phyloP scores from a whole-genome alignment of 768 basidiomycete genomes.

The Calocybe gangraenosa region DNA sequence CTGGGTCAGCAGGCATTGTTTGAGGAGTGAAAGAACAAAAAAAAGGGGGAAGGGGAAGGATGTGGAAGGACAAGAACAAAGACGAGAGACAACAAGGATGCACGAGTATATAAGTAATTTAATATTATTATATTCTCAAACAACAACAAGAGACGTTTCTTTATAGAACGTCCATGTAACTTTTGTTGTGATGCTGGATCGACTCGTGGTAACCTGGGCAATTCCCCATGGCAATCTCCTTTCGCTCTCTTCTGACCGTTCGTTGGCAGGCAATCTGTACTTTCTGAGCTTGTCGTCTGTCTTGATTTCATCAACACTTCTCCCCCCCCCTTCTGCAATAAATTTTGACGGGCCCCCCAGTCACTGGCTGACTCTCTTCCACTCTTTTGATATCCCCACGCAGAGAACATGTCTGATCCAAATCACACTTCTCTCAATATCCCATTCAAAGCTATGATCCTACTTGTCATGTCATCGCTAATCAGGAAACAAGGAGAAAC shows the following conservation, averaged over 20 bases:
- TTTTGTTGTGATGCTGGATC: conserved; percentile 12
- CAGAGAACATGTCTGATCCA: background rate
- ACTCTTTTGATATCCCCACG: conserved; percentile 5
- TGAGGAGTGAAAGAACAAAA: conserved; percentile 7
- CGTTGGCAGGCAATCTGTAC: conserved; percentile 15
- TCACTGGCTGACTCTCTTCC: too few relatives aligned
- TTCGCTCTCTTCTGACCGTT: conserved; percentile 5
- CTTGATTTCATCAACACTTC: conserved; percentile 10
- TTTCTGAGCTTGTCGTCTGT: conserved; percentile 6
- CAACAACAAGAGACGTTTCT: conserved; percentile 16
- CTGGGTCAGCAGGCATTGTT: conserved; percentile 28
- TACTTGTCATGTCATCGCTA: conserved; percentile 9
- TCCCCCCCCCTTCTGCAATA: background rate
- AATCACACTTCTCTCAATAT: background rate
- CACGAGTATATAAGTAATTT: conserved; percentile 11
- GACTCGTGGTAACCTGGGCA: conserved; percentile 14
- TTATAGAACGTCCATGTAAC: conserved; percentile 12
- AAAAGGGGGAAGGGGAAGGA: conserved; percentile 12
- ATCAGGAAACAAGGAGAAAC: conserved; percentile 4
- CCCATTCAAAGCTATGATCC: background rate
- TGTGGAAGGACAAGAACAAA: conserved; percentile 15
- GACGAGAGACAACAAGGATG: conserved; percentile 15
- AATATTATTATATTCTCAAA: too few relatives aligned
- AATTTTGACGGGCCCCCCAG: background rate
- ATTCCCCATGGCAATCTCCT: conserved; percentile 15